Conservation (phyloP, 1,284 basidiomycete genomes). For the Boletus smithii region DNA sequence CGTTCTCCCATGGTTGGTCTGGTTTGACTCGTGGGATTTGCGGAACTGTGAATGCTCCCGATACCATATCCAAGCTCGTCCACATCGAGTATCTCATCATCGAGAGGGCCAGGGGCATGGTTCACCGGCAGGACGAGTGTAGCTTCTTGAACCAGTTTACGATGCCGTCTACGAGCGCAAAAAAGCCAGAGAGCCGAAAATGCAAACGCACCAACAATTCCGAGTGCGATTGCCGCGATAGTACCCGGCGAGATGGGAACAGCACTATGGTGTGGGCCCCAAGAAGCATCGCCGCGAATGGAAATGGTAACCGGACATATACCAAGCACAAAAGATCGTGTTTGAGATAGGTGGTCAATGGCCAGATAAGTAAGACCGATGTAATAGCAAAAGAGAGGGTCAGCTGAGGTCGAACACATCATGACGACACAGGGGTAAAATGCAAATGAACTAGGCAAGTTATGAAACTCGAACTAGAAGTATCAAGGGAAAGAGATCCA, state of each 20-base stretch:
- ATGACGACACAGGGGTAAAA: constrained; percentile 18
- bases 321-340: constrained; percentile 6
- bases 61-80: constrained; percentile 11
- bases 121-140: constrained; percentile 7
- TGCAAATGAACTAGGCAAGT: constrained; percentile 4
- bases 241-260: constrained; percentile 24
- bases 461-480: constrained; percentile 5
- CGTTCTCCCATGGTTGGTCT: constrained; percentile 21
- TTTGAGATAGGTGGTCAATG: constrained; percentile 4
- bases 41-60: not conserved
- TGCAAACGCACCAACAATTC: constrained; percentile 25
- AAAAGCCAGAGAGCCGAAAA: constrained; percentile 33
- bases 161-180: constrained; percentile 32
- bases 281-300: constrained; percentile 5
- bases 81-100: constrained; percentile 22
- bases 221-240: constrained; percentile 26
- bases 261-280: constrained; percentile 10
- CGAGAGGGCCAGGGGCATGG: constrained; percentile 18
- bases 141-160: constrained; percentile 20
- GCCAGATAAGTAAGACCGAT: constrained; percentile 14
- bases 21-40: not conserved
- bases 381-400: constrained; percentile 20
- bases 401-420: constrained; percentile 15
- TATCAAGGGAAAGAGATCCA: constrained; percentile 6
- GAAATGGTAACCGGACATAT: constrained; percentile 2